Conservation (phyloP, 768 basidiomycete genomes). For the Naganishia vaughanmartiniae region DNA sequence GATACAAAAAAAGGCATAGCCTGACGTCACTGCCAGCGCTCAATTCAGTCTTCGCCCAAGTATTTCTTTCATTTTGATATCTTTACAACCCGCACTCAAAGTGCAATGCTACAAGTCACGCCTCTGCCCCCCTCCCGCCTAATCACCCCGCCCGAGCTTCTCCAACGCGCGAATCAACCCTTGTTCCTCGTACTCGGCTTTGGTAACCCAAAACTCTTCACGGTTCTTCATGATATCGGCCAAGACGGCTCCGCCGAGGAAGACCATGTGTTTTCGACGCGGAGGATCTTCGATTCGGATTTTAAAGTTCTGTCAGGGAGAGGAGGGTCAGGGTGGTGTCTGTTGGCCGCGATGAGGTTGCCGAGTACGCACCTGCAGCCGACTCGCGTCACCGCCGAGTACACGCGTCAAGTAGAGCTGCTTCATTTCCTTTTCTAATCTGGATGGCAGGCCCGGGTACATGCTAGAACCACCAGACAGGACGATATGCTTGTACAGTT, state of each 20-base stretch:
- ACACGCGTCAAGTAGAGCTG: conserved; percentile 94
- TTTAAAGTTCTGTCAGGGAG: conserved; percentile 82
- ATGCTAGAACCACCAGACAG: conserved; percentile 96
- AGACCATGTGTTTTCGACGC: conserved; percentile 97
- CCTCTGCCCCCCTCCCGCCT: conserved; percentile 8
- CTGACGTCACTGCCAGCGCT: background rate
- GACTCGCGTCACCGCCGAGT: conserved; percentile 72
- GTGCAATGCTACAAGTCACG: background rate
- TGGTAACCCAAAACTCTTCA: conserved; percentile 90
- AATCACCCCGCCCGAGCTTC: conserved; percentile 69
- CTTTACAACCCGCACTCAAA: conserved; percentile 11
- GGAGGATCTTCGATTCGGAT: conserved; percentile 98
- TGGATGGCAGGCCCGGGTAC: conserved; percentile 96
- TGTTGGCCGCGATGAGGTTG: background rate
- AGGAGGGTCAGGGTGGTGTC: background rate
- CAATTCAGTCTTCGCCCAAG: too few relatives aligned
- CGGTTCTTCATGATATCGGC: conserved; percentile 97
- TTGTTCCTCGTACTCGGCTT: conserved; percentile 93
- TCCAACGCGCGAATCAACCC: conserved; percentile 70
- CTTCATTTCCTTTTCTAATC: conserved; percentile 99
- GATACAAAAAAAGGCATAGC: background rate
- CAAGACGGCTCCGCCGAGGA: conserved; percentile 96
- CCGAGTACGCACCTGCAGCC: conserved; percentile 70
- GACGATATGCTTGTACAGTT: conserved; percentile 96
- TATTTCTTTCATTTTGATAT: background rate